phyloP scores from a whole-genome alignment of 192 early-diverging fungal genomes.

The Coemansia sp. region DNA sequence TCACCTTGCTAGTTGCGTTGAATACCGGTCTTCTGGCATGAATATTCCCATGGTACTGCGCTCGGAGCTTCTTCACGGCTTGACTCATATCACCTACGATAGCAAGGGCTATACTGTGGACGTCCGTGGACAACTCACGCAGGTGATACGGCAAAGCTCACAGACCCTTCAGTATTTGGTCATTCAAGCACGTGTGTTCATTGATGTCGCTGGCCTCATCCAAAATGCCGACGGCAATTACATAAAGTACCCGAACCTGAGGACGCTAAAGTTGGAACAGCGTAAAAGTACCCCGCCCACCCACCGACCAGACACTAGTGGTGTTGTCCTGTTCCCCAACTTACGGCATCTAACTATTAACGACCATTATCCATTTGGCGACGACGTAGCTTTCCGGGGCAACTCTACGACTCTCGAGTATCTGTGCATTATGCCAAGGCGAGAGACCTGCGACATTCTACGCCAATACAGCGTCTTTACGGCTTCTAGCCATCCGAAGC shows the following conservation, averaged over 20 bases:
- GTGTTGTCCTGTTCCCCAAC: constrained; percentile 4
- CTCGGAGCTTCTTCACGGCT: neutral
- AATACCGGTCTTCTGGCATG: neutral
- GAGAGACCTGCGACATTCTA: neutral
- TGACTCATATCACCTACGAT: neutral
- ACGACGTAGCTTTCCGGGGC: constrained; percentile 9
- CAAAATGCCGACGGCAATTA: neutral
- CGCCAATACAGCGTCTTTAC: neutral
- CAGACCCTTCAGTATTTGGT: neutral
- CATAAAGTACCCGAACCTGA: neutral
- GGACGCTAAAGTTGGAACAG: neutral
- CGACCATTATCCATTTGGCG: constrained; percentile 10
- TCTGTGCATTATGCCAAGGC: neutral
- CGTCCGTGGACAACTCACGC: neutral
- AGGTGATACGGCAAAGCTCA: neutral
- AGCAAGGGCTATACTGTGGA: neutral
- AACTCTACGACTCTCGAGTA: constrained; percentile 1
- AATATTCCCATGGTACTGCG: neutral
- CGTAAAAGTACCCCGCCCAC: too few species aligned
- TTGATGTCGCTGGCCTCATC: neutral
- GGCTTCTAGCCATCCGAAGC: neutral
- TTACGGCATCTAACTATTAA: neutral
- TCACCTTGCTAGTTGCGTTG: neutral
- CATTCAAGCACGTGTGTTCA: neutral
- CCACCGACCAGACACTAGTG: neutral